phyloP scores from a whole-genome alignment of 2,329 filamentous ascomycete species.

The Trichoderma harzianum region DNA sequence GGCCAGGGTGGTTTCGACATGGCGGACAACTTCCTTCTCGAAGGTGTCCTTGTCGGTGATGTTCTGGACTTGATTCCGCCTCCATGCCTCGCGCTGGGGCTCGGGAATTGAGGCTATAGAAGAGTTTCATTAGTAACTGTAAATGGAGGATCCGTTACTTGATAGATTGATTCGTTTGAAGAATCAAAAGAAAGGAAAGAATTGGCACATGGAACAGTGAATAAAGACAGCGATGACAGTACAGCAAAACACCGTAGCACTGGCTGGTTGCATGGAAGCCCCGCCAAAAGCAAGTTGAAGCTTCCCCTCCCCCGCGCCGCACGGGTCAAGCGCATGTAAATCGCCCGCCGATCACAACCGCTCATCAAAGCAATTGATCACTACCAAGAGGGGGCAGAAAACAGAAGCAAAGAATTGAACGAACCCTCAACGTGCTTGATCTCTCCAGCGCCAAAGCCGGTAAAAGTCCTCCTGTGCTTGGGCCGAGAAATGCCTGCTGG shows the following conservation, averaged over 20 bases:
- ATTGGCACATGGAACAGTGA: not conserved
- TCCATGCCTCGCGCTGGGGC: conserved; percentile 78
- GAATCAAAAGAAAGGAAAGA: not conserved
- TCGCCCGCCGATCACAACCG: not conserved
- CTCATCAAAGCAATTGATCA: not conserved
- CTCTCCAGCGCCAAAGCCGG: conserved; percentile 83
- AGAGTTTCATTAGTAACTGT: not conserved
- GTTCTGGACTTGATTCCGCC: conserved; percentile 57
- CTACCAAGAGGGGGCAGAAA: not conserved
- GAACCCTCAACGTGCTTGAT: conserved; percentile 91
- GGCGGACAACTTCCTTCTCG: conserved; percentile 79
- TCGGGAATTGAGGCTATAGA: conserved; percentile 73
- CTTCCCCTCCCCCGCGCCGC: conserved; percentile 14
- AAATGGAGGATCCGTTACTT: not conserved
- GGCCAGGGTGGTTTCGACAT: conserved; percentile 94
- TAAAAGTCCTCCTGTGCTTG: conserved; percentile 96
- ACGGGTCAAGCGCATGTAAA: not conserved
- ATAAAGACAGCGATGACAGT: not conserved
- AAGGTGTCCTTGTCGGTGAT: conserved; percentile 83
- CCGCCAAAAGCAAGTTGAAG: conserved; percentile 12
- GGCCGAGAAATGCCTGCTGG: conserved; percentile 80
- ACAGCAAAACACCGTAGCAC: not conserved
- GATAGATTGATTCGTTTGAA: not conserved
- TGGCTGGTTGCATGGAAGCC: conserved; percentile 14
- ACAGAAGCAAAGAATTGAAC: conserved; percentile 18